Evolutionary conservation across 345 rosid species (phyloP), one percentile per base, ranked within the genome.

Genomic region (Turnera subulata): DNA sequence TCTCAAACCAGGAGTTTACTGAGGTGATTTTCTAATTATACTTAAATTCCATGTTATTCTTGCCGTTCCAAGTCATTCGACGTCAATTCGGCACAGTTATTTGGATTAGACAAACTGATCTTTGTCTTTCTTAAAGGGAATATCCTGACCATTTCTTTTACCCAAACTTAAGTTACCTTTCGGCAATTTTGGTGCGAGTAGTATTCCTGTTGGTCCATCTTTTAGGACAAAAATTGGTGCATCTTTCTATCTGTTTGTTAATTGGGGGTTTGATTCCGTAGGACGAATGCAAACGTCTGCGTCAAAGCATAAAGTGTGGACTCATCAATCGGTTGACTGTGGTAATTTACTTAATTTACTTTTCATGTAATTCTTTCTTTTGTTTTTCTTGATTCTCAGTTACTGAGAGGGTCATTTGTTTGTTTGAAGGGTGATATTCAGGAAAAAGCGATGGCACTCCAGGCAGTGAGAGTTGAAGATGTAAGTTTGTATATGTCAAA

Each of bases 221-320:
- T 25, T 51, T 29, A 29, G 25, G 55, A 2, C 8, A 15, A 10
- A 17, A 19, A 33, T 58, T 18, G 12, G 51, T 24, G 8, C 8
- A 29, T 22, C 35, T 42, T 21, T 23, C 23, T 11, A 14, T 11
- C 24, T 21, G 16, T 46, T 15, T 5, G 32, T 12, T 19, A 32
- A 52, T 17, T 9, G n/a, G 10, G 25, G 19, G 21, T 18, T 52
- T 29, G 25, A 19, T 64, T 46, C 78, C 24, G 66, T 69, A 94
- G 99, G 99, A 94, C 73, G 99, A 94, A 83, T 90, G 96, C 76
- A 90, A 88, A 70, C 96, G 99, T 13, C 76, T 94, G 40, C 92
- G 93, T 58, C 99, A 94, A 73, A 90, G 99, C 84, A 94, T 94
- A 61, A 94, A 88, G 66, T 90, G 96, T 72, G 95, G 96, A 69